Base-by-base conservation (phyloP, 2,329 filamentous ascomycete genomes). In the Talaromyces atroroseus region DNA sequence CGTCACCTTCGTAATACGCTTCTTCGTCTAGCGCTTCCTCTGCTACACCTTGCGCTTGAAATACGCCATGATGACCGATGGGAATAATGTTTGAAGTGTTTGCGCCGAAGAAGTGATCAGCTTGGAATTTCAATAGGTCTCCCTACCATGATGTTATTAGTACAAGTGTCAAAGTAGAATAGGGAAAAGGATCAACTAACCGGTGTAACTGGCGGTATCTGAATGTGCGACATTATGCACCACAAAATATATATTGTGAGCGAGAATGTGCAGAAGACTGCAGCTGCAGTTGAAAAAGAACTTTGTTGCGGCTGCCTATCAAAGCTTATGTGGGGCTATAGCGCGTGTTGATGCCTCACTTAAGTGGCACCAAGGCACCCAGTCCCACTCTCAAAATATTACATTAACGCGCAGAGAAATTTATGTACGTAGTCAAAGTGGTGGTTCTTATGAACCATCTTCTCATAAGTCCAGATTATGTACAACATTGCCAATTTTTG, bases 401-500 rank as follows among this genome's bases (percentile, higher is more conserved):
- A 34, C 5, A 21, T 38, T 21, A 23, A 34, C n/a, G 6, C 11
- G 8, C 16, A 34, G 38, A 34, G 5, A 34, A 34, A 10, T 34
- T 34, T 34, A 10, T 10, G 29, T 34, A 12, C 29, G 29, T 34
- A 10, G 29, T 12, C 6, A 34, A 12, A 34, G 11, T 36, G 14
- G 32, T 5, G 5, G 32, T 36, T 36, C 14, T 2, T 2, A 36
- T 36, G 12, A 10, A 36, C n/a, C 11, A 36, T 3, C 5, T 36
- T 36, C 12, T 36, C 18, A 14, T 44, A 74, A 59, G 7, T 62
- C 57, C 48, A 73, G 63, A 57, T 64, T 74, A 49, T 71, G 64
- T 18, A 92, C 81, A 16, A 78, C 72, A 65, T 91, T 92, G 5
- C 88, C 88, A 65, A 91, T 84, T 74, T 91, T 92, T 34, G 78